Evolutionary conservation across 2,329 filamentous ascomycete genomes (phyloP).

Genomic region (Daldinia sp.): DNA sequence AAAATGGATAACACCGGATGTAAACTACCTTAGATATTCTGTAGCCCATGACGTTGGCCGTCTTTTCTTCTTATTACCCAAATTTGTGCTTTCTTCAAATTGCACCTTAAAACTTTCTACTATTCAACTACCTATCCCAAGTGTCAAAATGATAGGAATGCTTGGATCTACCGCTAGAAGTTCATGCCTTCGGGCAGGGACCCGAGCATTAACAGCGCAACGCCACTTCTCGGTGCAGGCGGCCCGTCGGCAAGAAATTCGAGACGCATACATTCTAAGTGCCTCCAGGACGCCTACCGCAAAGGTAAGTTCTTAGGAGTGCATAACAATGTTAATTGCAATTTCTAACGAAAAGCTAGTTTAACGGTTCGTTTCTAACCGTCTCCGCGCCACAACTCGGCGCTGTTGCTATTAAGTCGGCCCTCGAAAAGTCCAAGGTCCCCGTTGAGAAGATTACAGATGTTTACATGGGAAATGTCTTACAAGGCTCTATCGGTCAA

Average conservation of each 20-base stretch:
- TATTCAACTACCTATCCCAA: not conserved
- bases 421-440: conserved; percentile 85
- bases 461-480: conserved; percentile 97
- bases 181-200: conserved; percentile 37
- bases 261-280: conserved; percentile 94
- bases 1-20: conserved; percentile 26
- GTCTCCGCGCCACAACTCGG: conserved; percentile 90
- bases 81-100: not conserved
- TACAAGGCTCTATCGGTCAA: conserved; percentile 86
- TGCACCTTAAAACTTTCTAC: not conserved
- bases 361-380: conserved; percentile 90
- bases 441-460: conserved; percentile 85
- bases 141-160: conserved; percentile 44
- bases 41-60: not conserved
- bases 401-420: conserved; percentile 90
- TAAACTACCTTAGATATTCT: not conserved
- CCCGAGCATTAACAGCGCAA: conserved; percentile 44
- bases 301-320: conserved; percentile 69
- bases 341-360: conserved; percentile 65
- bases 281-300: conserved; percentile 90
- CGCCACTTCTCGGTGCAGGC: conserved; percentile 62
- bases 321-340: not conserved
- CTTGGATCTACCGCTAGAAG: conserved; percentile 43
- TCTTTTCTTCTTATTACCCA: not conserved
- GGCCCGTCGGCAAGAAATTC: conserved; percentile 73